Base-by-base conservation (phyloP, 768 basidiomycete species). In the Pulveroboletus sp. region DNA sequence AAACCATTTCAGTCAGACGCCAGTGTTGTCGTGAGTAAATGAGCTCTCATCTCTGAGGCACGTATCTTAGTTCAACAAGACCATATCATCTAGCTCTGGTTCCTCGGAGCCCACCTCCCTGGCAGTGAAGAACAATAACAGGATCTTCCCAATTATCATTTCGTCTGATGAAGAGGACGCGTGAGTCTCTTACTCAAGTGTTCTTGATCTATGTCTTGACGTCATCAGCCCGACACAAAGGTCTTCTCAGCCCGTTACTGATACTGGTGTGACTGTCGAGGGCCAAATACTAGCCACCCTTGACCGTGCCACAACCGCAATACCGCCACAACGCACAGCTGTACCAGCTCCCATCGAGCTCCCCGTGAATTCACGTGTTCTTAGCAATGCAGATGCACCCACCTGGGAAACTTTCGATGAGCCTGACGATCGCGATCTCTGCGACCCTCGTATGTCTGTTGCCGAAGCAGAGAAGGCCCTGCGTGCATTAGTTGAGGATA, bases 401-500 rank as follows among this genome's bases (percentile, higher is more conserved):
- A 63, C 55, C 1, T 66, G 69, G 57, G 67, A 69, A 48, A 65
- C 67, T 4, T 68, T 70, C 32, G 64, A 65, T 39, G 51, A 40
- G 10, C 64, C 66, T 24, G 57, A 69, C 30, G 57, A 65, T 3
- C 58, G 56, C 15, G 21, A 37, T 15, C 42, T 63, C 14, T 48
- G 66, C 15, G 69, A 72, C 13, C 67, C 69, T 27, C 51, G 42
- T n/a, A 74, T 67, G 63, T 63, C 71, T 18, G 59, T 76, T 28
- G 70, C 66, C 0, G 88, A 93, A 18, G 83, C 89, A 0, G 89
- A 93, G 59, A 83, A 82, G 57, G 88, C 84, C 18, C 70, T 93
- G 45, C 79, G 83, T 21, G 89, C 91, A 36, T 72, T 93, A 15
- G 81, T 94, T 54, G 77, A 79, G 40, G 84, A 84, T 6, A 78